Evolutionary conservation across 2,329 filamentous ascomycete genomes (phyloP).

Genomic region (Aspergillus novofumigatus): DNA sequence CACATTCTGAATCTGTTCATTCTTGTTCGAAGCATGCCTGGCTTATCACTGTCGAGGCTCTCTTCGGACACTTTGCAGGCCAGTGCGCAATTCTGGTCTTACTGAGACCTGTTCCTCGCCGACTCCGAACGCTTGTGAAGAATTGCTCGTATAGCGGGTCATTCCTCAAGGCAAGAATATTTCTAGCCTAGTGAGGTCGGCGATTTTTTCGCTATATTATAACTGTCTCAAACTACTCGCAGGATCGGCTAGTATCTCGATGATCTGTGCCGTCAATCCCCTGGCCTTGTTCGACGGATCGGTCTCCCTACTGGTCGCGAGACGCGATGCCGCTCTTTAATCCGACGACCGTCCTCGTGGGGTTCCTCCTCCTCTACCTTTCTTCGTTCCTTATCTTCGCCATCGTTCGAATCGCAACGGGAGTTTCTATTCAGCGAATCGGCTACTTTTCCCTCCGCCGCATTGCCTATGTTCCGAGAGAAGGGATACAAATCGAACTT

Average conservation of each 20-base stretch:
- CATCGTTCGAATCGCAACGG: slow-evolving; percentile 84
- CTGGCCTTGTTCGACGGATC: slow-evolving; percentile 22
- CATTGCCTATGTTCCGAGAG: slow-evolving; percentile 81
- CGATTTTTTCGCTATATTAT: background rate
- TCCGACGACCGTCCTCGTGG: slow-evolving; percentile 80
- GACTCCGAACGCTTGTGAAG: slow-evolving; percentile 2
- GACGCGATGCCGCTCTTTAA: slow-evolving; percentile 45
- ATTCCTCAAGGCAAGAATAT: background rate
- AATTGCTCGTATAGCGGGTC: background rate
- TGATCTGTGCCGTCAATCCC: slow-evolving; percentile 15
- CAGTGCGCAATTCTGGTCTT: slow-evolving; percentile 16
- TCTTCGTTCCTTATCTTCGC: slow-evolving; percentile 92
- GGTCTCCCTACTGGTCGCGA: slow-evolving; percentile 29
- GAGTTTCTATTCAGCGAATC: slow-evolving; percentile 90
- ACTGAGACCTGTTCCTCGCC: slow-evolving; percentile 19
- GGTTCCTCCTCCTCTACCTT: slow-evolving; percentile 81
- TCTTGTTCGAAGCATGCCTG: slow-evolving; percentile 15
- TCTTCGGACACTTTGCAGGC: slow-evolving; percentile 9
- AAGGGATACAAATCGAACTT: slow-evolving; percentile 86
- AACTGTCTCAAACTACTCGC: background rate
- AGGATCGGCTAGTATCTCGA: slow-evolving; percentile 10
- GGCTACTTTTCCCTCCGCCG: slow-evolving; percentile 89
- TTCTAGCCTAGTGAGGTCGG: background rate
- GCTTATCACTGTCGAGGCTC: slow-evolving; percentile 9
- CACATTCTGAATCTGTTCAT: slow-evolving; percentile 2